Evolutionary conservation across 2,329 filamentous ascomycete species (phyloP).

Genomic region (Chlorencoelia australis): DNA sequence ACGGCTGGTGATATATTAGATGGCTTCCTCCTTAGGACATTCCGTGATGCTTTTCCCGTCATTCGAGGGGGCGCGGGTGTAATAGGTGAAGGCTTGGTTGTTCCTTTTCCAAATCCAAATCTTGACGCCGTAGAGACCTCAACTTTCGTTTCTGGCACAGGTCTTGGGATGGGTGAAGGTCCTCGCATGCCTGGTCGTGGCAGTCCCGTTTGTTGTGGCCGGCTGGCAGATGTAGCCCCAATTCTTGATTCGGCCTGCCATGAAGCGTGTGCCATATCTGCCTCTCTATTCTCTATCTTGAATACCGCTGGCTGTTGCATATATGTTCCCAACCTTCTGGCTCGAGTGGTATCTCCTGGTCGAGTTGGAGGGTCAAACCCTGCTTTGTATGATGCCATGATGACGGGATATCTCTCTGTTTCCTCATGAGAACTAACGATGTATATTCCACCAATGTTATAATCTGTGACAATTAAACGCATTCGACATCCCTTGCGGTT

Average conservation of each 20-base stretch:
- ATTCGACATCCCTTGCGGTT: constrained; percentile 16
- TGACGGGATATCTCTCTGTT: no score
- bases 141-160: constrained; percentile 12
- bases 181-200: constrained; percentile 17
- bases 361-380: constrained; percentile 33
- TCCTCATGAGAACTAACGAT: no score
- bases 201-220: constrained; percentile 13
- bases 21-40: constrained; percentile 40
- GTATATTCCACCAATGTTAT: constrained; percentile 19
- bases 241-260: constrained; percentile 16
- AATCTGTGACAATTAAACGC: constrained; percentile 12
- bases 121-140: constrained; percentile 13
- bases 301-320: constrained; percentile 11
- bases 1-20: no score
- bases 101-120: constrained; percentile 19
- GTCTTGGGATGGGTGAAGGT: constrained; percentile 13
- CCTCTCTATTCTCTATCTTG: constrained; percentile 25
- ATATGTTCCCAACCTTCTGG: constrained; percentile 21
- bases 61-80: constrained; percentile 11
- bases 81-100: constrained; percentile 5
- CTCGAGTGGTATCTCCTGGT: constrained; percentile 30
- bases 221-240: constrained; percentile 8
- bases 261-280: constrained; percentile 33
- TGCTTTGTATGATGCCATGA: constrained; percentile 35
- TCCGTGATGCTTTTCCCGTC: constrained; percentile 28